Evolutionary conservation across 805 yeast species (phyloP), one percentile per base, ranked within the genome.

Genomic region (Candida lessepsii): DNA sequence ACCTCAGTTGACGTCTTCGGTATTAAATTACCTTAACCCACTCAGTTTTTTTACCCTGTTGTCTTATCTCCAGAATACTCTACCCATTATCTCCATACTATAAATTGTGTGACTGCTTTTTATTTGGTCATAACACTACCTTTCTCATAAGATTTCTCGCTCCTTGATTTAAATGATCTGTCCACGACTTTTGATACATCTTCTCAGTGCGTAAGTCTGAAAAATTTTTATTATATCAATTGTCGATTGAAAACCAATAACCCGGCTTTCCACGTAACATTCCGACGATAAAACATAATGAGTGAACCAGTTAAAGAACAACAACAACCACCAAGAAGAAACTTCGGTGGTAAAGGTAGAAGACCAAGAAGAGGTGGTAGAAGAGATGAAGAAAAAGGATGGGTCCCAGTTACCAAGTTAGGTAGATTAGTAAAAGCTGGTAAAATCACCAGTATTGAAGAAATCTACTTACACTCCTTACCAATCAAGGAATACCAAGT

Each of bases 381-480:
- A 72, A 77, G 78, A 64, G 80, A 78, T 57, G 97, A 91, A 78
- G 98, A 93, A 82, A 90, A 91, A 81, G 96, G 95, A 65, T 93
- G 99, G 99, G 83, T 82, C 65, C 99, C 99, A 78, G 98, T 93
- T 71, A 93, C 99, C 93, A 93, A 93, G 84, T 86, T 93, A 71
- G 99, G 99, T 78, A 91, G 99, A 85, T 84, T 93, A 68, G 99
- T 93, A 60, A 88, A 89, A 81, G 96, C 97, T 66, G 96, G 96
- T 75, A 91, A 93, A 85, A 81, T 93, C 76, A 74, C 90, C 70
- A 75, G 95, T 66, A 78, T 93, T 63, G 99, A 93, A 81, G 96
- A 93, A 81, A 87, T 93, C 80, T 93, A 89, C 93, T 80, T 91
- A 70, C 97, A 93, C 90, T 84, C 99, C 67, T 81, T 93, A 67